Evolutionary conservation across 179 eudicot genomes (phyloP).

Genomic region (Camellia oleifera): DNA sequence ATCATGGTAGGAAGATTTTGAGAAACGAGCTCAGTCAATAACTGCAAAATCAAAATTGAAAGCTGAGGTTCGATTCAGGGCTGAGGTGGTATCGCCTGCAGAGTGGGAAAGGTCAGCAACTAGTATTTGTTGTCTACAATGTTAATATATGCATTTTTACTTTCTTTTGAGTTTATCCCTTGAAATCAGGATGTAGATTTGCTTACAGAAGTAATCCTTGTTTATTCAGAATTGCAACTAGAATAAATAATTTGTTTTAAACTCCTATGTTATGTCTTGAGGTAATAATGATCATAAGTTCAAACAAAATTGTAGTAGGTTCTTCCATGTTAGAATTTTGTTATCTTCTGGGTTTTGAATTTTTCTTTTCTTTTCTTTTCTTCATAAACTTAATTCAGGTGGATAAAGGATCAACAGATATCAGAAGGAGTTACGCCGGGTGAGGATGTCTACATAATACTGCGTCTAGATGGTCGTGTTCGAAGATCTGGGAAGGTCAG

Average conservation of each 20-base stretch:
- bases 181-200: not conserved
- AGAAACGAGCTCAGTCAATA: conserved; percentile 78
- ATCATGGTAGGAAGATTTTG: conserved; percentile 83
- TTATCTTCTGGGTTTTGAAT: conserved; percentile 3
- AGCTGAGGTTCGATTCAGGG: conserved; percentile 84
- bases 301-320: too few species aligned
- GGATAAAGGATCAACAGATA: conserved; percentile 91
- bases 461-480: conserved; percentile 92
- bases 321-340: not conserved
- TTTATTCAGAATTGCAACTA: not conserved
- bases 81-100: conserved; percentile 83
- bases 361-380: not conserved
- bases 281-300: not conserved
- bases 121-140: not conserved
- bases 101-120: conserved; percentile 91
- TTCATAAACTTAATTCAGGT: conserved; percentile 37
- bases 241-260: not conserved
- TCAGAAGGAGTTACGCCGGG: conserved; percentile 93
- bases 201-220: not conserved
- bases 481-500: conserved; percentile 95
- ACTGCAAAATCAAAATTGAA: conserved; percentile 72
- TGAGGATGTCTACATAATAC: conserved; percentile 87
- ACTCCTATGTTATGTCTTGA: not conserved
- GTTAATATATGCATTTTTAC: not conserved
- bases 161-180: not conserved